Evolutionary conservation across 1,139 yeast species (phyloP).

Genomic region (Arxiozyma slooffiae): DNA sequence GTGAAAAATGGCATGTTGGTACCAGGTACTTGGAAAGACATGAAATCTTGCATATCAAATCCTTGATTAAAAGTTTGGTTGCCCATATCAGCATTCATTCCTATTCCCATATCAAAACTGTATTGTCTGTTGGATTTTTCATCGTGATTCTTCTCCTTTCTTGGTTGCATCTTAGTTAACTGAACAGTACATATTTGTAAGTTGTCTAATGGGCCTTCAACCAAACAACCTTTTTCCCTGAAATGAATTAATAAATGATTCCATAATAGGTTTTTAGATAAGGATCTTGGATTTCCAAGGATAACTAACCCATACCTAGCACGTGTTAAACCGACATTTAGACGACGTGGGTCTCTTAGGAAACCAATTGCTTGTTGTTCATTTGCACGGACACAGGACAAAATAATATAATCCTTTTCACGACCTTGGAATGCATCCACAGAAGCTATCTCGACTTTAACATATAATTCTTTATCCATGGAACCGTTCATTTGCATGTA

Average conservation of each 20-base stretch:
- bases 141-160: conserved; percentile 5
- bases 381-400: conserved; percentile 88
- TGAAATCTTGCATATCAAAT: conserved; percentile 42
- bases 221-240: conserved; percentile 77
- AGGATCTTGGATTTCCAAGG: conserved; percentile 75
- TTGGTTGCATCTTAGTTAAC: conserved; percentile 33
- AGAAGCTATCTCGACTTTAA: conserved; percentile 76
- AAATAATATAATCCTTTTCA: conserved; percentile 80
- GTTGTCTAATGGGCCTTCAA: conserved; percentile 83
- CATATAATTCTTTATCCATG: conserved; percentile 55
- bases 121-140: conserved; percentile 9
- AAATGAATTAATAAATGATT: conserved; percentile 66
- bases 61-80: conserved; percentile 26
- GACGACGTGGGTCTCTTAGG: conserved; percentile 77
- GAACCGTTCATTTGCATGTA: conserved; percentile 71
- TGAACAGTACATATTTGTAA: conserved; percentile 66
- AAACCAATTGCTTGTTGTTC: conserved; percentile 78
- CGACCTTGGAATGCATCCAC: conserved; percentile 97
- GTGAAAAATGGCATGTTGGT: conserved; percentile 21
- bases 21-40: conserved; percentile 16
- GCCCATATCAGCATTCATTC: conserved; percentile 13
- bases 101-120: conserved; percentile 16
- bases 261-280: conserved; percentile 70
- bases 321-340: conserved; percentile 87
- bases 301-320: conserved; percentile 79